A percentile compares a stretch with the other conserved stretches of the same genome.
These are phyloP conservation scores for Arthrobotrys sphaeroides DNA, from an alignment of 2,329 filamentous ascomycete genomes.

Conservation along the genomic window DNA sequence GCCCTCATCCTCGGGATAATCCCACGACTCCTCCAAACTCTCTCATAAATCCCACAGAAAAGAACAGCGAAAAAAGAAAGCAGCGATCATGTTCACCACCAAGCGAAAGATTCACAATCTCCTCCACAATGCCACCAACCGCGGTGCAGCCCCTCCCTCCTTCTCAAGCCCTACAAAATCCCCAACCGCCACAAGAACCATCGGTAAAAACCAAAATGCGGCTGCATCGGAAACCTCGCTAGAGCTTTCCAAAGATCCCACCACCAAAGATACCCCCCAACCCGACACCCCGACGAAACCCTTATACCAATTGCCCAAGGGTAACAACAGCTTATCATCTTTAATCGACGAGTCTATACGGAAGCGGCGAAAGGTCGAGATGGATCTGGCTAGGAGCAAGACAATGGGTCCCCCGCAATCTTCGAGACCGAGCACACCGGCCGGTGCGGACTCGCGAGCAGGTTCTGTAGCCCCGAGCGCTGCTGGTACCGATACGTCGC, in stretches of 20 bases:
- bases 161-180: not conserved
- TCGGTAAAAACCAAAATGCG: not conserved
- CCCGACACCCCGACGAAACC: conserved; percentile 16
- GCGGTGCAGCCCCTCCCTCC: conserved; percentile 17
- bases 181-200: conserved; percentile 5
- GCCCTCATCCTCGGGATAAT: not conserved
- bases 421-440: conserved; percentile 29
- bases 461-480: conserved; percentile 28
- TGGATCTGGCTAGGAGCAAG: conserved; percentile 34
- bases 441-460: conserved; percentile 17
- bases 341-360: conserved; percentile 52
- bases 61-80: not conserved
- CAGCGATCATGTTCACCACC: conserved; percentile 38
- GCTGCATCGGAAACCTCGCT: conserved; percentile 17
- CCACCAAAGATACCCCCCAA: not conserved
- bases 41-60: conserved; percentile 4
- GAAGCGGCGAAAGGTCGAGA: conserved; percentile 31
- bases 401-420: not conserved
- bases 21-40: conserved; percentile 13
- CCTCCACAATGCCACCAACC: conserved; percentile 53
- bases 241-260: conserved; percentile 5
- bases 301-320: conserved; percentile 37
- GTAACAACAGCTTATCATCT: conserved; percentile 35
- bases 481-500: conserved; percentile 9
- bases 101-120: conserved; percentile 55